Percentiles rank a stretch among this genome's conserved stretches.
Conservation (phyloP, 768 basidiomycete genomes). For the Russula sp. region DNA sequence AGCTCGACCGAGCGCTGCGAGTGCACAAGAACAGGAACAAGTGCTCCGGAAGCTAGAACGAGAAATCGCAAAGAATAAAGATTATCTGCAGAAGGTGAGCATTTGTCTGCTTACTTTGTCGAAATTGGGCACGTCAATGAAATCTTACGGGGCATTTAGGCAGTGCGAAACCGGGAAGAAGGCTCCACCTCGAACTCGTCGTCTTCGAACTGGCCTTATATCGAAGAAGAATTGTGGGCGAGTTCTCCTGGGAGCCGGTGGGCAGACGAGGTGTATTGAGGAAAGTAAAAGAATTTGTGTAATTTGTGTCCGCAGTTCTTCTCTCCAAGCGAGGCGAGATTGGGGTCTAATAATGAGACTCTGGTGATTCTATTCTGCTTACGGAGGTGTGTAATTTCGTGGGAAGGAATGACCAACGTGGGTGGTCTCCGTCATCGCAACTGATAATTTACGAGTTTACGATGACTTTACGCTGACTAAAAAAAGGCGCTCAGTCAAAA, state of each 20-base stretch:
- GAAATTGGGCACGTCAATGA: background rate
- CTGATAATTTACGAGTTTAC: background rate
- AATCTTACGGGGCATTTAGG: slow-evolving; percentile 8
- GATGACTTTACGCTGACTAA: slow-evolving; percentile 16
- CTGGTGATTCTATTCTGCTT: slow-evolving; percentile 9
- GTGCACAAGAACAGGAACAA: slow-evolving; percentile 53
- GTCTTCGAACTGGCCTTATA: slow-evolving; percentile 19
- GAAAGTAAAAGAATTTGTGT: too few species aligned
- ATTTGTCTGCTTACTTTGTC: background rate
- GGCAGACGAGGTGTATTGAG: slow-evolving; percentile 29
- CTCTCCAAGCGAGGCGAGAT: background rate
- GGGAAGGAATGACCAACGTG: background rate
- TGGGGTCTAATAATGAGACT: background rate
- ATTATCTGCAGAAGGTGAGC: slow-evolving; percentile 68
- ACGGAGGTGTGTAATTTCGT: background rate
- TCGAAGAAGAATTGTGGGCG: slow-evolving; percentile 26
- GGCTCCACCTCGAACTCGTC: slow-evolving; percentile 1
- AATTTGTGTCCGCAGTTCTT: background rate
- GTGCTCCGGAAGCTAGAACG: slow-evolving; percentile 51
- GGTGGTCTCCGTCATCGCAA: background rate
- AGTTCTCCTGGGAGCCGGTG: slow-evolving; percentile 13
- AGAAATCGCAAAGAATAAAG: slow-evolving; percentile 60
- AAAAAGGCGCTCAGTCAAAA: background rate
- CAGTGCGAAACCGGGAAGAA: slow-evolving; percentile 30
- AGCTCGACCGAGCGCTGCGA: slow-evolving; percentile 58